Conservation (phyloP, 768 basidiomycete genomes). For the Amyloporia xantha region DNA sequence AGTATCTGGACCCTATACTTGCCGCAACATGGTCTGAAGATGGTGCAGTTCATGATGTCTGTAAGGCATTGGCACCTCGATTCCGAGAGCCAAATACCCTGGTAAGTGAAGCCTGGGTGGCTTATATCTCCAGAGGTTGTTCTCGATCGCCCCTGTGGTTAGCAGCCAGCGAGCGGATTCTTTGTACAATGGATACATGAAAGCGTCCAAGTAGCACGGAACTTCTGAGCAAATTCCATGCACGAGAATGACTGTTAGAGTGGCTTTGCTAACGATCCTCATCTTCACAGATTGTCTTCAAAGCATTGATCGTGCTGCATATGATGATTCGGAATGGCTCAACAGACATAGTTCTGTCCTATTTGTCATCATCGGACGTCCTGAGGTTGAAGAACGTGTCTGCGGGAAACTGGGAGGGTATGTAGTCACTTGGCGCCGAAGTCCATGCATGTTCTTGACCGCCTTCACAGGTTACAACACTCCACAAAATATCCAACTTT, state of each 20-base stretch:
- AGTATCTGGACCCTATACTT: conserved; percentile 97
- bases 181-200: not conserved
- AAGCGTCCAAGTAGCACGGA: too few relatives aligned
- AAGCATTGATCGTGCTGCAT: conserved; percentile 91
- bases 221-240: too few relatives aligned
- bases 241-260: conserved; percentile 4
- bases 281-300: conserved; percentile 95
- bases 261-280: too few relatives aligned
- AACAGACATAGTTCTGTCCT: conserved; percentile 84
- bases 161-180: too few relatives aligned
- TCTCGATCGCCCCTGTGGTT: too few relatives aligned
- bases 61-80: conserved; percentile 77
- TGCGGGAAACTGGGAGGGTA: conserved; percentile 89
- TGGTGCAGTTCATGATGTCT: conserved; percentile 88
- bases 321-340: conserved; percentile 96
- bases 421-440: too few relatives aligned
- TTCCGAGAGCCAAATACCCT: conserved; percentile 90
- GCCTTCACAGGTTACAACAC: conserved; percentile 66
- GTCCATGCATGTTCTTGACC: not conserved
- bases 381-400: conserved; percentile 76
- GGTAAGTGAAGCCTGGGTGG: too few relatives aligned
- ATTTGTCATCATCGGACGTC: conserved; percentile 78
- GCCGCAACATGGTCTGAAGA: conserved; percentile 97
- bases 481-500: conserved; percentile 81
- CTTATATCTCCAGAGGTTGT: too few relatives aligned